Base-by-base conservation (phyloP, 2,329 filamentous ascomycete genomes). In the Aplosporella prunicola region DNA sequence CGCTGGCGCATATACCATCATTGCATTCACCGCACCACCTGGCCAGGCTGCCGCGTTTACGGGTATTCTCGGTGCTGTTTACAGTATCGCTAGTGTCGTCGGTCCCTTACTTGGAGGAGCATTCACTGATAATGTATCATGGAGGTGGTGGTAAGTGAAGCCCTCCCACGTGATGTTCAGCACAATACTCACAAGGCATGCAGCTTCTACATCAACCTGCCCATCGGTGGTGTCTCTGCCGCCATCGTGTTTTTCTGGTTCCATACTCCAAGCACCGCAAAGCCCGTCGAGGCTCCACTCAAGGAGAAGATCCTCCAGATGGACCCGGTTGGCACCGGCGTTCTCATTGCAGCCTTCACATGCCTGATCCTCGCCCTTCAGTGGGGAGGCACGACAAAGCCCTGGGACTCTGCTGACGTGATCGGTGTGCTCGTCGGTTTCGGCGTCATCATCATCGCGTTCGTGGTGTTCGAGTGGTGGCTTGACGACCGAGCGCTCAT, bases 301-400 rank as follows among this genome's bases (percentile, higher is more conserved):
- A 49, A 42, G 24, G 62, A 57, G 42, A 65, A 61, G 47, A 43
- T 67, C 7, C 46, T 58, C 1, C 61, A 69, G 18, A 56, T 72
- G 40, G 69, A 74, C 39, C 47, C 61, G 1, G 41, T 58, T 0
- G 70, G 69, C 2, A 52, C 54, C 0, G 44, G 53, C n/a, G 47
- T 67, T 16, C 43, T 67, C 6, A 56, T 68, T 42, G 57, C 51
- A 2, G 52, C 53, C 5, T 44, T 60, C n/a, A 41, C 64, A 14
- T 63, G 55, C 44, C 59, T 65, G 22, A 45, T 71, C 9, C 55
- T 71, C 0, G 66, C 63, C 2, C 51, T 72, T 4, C 64, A 72
- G 42, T 68, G 60, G 49, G 68, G 64, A 2, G 56, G 57, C 1
- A 40, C 42, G 5, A 47, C 42, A 6, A 48, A 57, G 17, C 25